Evolutionary conservation across 148 eudicot species (phyloP).

Genomic region (Beta vulgaris): DNA sequence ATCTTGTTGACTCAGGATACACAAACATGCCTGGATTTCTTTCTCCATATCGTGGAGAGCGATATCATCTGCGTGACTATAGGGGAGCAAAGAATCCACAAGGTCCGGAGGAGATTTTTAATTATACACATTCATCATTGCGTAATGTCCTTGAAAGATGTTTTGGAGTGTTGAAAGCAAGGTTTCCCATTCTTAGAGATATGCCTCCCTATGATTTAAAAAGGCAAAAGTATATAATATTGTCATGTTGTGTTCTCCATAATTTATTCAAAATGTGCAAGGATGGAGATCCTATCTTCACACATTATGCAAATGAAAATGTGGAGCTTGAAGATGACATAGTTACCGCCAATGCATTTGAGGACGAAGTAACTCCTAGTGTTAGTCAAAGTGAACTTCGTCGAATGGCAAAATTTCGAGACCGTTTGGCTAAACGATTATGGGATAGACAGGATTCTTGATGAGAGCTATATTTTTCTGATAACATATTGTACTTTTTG

Average conservation of each 20-base stretch:
- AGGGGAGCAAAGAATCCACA: neutral
- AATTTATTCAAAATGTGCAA: neutral
- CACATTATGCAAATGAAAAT: neutral
- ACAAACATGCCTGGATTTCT: slow-evolving; percentile 19
- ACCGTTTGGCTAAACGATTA: neutral
- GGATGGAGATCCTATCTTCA: neutral
- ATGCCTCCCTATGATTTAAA: slow-evolving; percentile 4
- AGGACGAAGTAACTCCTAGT: neutral
- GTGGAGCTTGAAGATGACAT: neutral
- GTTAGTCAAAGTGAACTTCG: neutral
- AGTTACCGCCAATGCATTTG: neutral
- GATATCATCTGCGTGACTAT: slow-evolving; percentile 13
- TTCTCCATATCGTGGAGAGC: slow-evolving; percentile 13
- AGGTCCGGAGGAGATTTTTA: slow-evolving; percentile 16
- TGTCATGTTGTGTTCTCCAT: neutral
- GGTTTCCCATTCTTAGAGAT: neutral
- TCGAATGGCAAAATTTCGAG: neutral
- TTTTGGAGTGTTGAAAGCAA: slow-evolving; percentile 17
- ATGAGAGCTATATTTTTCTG: neutral
- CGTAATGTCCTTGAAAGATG: slow-evolving; percentile 16
- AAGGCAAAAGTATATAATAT: neutral
- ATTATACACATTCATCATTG: slow-evolving; percentile 16
- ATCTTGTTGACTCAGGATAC: slow-evolving; percentile 13
- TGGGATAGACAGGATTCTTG: neutral
- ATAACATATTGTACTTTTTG: too few relatives aligned